Evolutionary conservation across 1,284 basidiomycete genomes (phyloP).

Genomic region (Flammula alnicola): DNA sequence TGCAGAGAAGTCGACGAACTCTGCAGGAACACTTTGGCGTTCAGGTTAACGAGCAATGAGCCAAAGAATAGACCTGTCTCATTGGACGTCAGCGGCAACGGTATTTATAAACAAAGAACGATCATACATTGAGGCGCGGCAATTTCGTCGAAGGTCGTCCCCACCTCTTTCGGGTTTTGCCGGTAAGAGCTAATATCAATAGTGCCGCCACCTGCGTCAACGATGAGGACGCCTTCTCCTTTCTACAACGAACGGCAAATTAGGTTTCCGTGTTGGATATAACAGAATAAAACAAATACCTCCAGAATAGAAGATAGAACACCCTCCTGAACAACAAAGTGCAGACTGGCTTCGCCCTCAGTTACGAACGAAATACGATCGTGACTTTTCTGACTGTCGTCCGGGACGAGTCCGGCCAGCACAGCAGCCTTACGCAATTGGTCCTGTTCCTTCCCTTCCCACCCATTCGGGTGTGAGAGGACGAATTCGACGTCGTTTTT

Average conservation of each 20-base stretch:
- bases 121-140: constrained; percentile 39
- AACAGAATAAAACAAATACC: constrained; percentile 3
- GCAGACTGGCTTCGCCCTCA: constrained; percentile 49
- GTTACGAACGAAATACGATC: too few relatives aligned
- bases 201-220: constrained; percentile 22
- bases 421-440: constrained; percentile 32
- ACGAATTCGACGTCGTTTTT: constrained; percentile 25
- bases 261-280: neutral
- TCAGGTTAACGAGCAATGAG: too few relatives aligned
- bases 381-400: constrained; percentile 25
- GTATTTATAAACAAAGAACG: constrained; percentile 6
- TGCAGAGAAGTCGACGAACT: constrained; percentile 7
- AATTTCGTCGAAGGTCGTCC: constrained; percentile 33
- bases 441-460: constrained; percentile 33
- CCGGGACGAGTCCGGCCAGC: constrained; percentile 25
- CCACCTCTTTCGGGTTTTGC: neutral
- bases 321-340: constrained; percentile 40
- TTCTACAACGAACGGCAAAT: constrained; percentile 25
- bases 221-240: constrained; percentile 34
- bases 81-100: neutral
- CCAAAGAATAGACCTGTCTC: too few relatives aligned
- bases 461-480: constrained; percentile 32
- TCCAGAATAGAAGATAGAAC: constrained; percentile 23
- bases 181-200: constrained; percentile 25
- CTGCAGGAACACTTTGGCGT: constrained; percentile 27